A percentile compares a stretch with the other conserved stretches of the same genome.
phyloP scores from a whole-genome alignment of 805 yeast species.

The Blastobotrys chiropterorum region DNA sequence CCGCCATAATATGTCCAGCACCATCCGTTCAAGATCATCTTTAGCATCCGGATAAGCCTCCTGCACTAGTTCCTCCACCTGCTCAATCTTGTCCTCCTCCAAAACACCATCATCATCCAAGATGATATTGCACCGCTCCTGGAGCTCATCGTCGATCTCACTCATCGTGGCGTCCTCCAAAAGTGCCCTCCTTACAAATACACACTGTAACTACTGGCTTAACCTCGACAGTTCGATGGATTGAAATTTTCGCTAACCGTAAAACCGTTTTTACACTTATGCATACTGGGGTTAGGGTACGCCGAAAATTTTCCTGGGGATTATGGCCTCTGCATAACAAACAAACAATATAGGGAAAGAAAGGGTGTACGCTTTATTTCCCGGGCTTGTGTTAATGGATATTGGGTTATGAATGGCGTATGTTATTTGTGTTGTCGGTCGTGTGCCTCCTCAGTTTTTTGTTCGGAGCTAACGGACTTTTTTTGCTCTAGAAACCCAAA shows the following conservation, averaged over 20 bases:
- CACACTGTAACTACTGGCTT: too few relatives aligned
- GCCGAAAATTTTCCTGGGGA: not conserved
- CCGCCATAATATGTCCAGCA: slow-evolving; percentile 37
- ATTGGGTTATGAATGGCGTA: not conserved
- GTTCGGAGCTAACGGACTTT: not conserved
- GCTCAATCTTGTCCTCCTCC: slow-evolving; percentile 39
- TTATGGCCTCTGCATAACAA: not conserved
- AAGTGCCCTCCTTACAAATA: too few relatives aligned
- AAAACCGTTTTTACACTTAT: not conserved
- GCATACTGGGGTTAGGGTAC: not conserved
- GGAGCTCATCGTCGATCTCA: slow-evolving; percentile 12
- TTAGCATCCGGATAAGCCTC: slow-evolving; percentile 15
- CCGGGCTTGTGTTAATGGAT: not conserved
- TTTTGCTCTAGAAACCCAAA: slow-evolving; percentile 16
- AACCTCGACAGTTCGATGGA: not conserved
- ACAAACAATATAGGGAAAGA: not conserved
- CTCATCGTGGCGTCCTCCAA: too few relatives aligned
- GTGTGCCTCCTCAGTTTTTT: not conserved
- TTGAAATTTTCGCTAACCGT: not conserved
- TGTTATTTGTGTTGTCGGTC: not conserved
- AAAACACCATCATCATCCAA: slow-evolving; percentile 27
- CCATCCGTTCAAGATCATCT: slow-evolving; percentile 31
- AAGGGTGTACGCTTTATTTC: not conserved
- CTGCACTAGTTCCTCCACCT: slow-evolving; percentile 32
- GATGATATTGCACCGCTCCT: slow-evolving; percentile 28